Conservation (phyloP, 345 rosid genomes). For the Populus euphratica region DNA sequence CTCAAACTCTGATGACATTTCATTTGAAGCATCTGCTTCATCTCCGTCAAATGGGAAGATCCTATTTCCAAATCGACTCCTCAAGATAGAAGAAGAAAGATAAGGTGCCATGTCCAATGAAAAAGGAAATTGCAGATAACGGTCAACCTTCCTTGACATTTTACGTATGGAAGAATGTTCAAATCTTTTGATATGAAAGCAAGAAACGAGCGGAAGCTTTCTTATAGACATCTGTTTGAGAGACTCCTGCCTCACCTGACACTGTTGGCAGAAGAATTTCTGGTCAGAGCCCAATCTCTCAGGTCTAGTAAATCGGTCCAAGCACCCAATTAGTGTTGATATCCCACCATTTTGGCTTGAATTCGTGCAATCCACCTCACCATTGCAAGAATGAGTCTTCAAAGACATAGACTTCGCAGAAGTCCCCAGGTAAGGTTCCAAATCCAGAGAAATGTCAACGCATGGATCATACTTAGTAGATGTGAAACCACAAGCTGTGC, state of each 20-base stretch:
- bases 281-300: slow-evolving; percentile 89
- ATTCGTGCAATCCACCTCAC: slow-evolving; percentile 39
- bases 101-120: slow-evolving; percentile 72
- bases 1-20: slow-evolving; percentile 62
- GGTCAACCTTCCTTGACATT: slow-evolving; percentile 69
- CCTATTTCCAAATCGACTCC: slow-evolving; percentile 73
- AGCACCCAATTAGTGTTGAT: slow-evolving; percentile 72
- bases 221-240: slow-evolving; percentile 83
- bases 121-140: slow-evolving; percentile 81
- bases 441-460: slow-evolving; percentile 79
- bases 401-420: slow-evolving; percentile 27
- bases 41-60: slow-evolving; percentile 56
- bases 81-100: slow-evolving; percentile 68
- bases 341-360: slow-evolving; percentile 36
- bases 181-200: slow-evolving; percentile 87
- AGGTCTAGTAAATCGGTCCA: slow-evolving; percentile 72
- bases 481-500: slow-evolving; percentile 78
- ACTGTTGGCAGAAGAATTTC: slow-evolving; percentile 77
- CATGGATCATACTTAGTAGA: slow-evolving; percentile 92
- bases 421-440: slow-evolving; percentile 48
- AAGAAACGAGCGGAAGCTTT: slow-evolving; percentile 76
- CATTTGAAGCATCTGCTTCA: slow-evolving; percentile 47
- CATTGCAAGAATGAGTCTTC: slow-evolving; percentile 42
- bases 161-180: slow-evolving; percentile 66
- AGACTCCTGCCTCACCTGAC: slow-evolving; percentile 73